These are phyloP conservation scores for Cutaneotrichosporon mucoides DNA, from an alignment of 1,284 basidiomycete species.

Conservation along the genomic window DNA sequence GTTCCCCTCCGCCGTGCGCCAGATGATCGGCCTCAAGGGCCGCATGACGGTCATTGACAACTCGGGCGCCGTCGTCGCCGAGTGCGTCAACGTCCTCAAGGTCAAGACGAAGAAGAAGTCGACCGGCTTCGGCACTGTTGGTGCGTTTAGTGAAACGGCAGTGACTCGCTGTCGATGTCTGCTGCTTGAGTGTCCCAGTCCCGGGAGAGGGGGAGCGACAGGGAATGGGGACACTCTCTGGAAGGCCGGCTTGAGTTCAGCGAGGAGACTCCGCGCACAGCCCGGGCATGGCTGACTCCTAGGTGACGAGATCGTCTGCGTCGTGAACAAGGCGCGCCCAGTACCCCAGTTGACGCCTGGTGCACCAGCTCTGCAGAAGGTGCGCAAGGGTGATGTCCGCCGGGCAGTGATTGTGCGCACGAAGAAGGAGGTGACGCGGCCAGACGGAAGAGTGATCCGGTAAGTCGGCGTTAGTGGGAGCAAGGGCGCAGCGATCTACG, in stretches of 20 bases:
- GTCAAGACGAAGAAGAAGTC: slow-evolving; percentile 64
- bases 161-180: too few relatives aligned
- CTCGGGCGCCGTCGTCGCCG: slow-evolving; percentile 91
- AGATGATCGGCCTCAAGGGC: slow-evolving; percentile 89
- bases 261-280: background rate
- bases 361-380: slow-evolving; percentile 59
- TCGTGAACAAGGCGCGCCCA: slow-evolving; percentile 88
- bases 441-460: slow-evolving; percentile 45
- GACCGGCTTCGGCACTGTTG: slow-evolving; percentile 64
- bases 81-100: slow-evolving; percentile 96
- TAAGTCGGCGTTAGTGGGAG: slow-evolving; percentile 18
- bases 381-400: slow-evolving; percentile 86
- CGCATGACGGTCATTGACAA: slow-evolving; percentile 97
- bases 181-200: too few relatives aligned
- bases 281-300: slow-evolving; percentile 38
- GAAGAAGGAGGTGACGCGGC: slow-evolving; percentile 43
- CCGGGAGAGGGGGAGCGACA: too few relatives aligned
- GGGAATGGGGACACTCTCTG: too few relatives aligned
- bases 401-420: slow-evolving; percentile 93
- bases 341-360: slow-evolving; percentile 50
- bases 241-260: too few relatives aligned
- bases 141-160: slow-evolving; percentile 40
- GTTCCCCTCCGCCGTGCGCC: background rate
- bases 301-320: slow-evolving; percentile 96
- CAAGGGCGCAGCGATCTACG: too few relatives aligned